Conservation (phyloP, 805 yeast genomes). For the Cyberlindnera galapagoensis region DNA sequence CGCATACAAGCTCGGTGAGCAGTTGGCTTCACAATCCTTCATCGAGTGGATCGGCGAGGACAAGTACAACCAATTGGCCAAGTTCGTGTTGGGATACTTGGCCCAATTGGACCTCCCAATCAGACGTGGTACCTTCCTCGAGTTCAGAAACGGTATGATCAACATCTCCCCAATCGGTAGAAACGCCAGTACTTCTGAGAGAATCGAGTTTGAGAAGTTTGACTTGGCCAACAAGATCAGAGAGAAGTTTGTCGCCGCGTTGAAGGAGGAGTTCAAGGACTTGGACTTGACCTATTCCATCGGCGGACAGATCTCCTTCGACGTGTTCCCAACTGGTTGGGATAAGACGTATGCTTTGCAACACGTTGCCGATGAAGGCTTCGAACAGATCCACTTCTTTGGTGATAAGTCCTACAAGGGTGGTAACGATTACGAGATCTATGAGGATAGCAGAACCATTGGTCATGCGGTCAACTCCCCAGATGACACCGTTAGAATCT, state of each 20-base stretch:
- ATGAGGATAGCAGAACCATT: conserved; percentile 82
- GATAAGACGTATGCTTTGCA: conserved; percentile 97
- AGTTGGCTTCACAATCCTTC: conserved; percentile 89
- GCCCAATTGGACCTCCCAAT: conserved; percentile 84
- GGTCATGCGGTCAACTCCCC: conserved; percentile 94
- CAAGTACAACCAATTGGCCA: conserved; percentile 82
- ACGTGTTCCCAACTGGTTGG: conserved; percentile 99
- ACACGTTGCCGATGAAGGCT: conserved; percentile 82
- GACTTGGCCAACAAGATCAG: conserved; percentile 80
- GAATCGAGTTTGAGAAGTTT: conserved; percentile 83
- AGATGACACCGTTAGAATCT: conserved; percentile 77
- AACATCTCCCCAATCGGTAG: conserved; percentile 98
- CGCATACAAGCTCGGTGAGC: conserved; percentile 87
- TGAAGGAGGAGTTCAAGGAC: conserved; percentile 78
- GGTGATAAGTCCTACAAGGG: conserved; percentile 98
- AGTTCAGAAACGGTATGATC: conserved; percentile 99
- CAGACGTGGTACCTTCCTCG: conserved; percentile 98
- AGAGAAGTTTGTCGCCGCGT: conserved; percentile 76
- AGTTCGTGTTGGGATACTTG: conserved; percentile 79
- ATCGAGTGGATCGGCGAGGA: conserved; percentile 94
- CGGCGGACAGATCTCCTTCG: conserved; percentile 99
- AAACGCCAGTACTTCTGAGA: conserved; percentile 91
- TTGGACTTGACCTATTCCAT: conserved; percentile 89
- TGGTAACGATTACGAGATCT: conserved; percentile 98
- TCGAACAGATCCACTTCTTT: conserved; percentile 88